Evolutionary conservation across 2,329 filamentous ascomycete species (phyloP).

Genomic region (Trichoderma atrobrunneum): DNA sequence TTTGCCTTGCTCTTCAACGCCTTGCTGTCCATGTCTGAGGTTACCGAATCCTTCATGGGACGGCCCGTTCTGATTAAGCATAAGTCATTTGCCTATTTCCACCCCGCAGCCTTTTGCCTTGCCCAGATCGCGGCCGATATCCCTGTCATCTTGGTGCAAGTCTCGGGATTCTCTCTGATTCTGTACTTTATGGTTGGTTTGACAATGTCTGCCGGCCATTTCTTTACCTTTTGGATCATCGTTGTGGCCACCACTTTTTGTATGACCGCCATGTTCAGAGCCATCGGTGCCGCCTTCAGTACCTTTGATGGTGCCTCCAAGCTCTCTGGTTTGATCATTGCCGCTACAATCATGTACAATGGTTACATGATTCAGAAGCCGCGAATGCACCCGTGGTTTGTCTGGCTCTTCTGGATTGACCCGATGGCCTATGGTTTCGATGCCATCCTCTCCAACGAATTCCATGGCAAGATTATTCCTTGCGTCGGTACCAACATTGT

Average conservation of each 20-base stretch:
- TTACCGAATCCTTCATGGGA: conserved; percentile 60
- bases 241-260: conserved; percentile 51
- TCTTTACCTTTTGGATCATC: conserved; percentile 62
- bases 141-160: conserved; percentile 56
- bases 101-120: conserved; percentile 58
- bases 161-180: conserved; percentile 55
- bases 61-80: conserved; percentile 60
- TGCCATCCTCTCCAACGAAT: conserved; percentile 67
- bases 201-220: conserved; percentile 47
- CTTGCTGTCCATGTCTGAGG: conserved; percentile 63
- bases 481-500: conserved; percentile 49
- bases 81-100: conserved; percentile 55
- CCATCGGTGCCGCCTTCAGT: conserved; percentile 52
- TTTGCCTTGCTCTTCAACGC: conserved; percentile 62
- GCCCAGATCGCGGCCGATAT: conserved; percentile 55
- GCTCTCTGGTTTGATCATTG: conserved; percentile 49
- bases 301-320: conserved; percentile 61
- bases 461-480: conserved; percentile 53
- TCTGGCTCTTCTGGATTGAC: conserved; percentile 63
- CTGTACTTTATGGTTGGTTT: conserved; percentile 64
- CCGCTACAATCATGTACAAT: conserved; percentile 57
- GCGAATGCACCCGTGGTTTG: conserved; percentile 62
- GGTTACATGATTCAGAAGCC: conserved; percentile 62
- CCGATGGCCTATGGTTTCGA: conserved; percentile 70
- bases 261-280: conserved; percentile 58